Evolutionary conservation across 2,329 filamentous ascomycete genomes (phyloP), one percentile per base, ranked within the genome.

Genomic region (Epichloe elymi): DNA sequence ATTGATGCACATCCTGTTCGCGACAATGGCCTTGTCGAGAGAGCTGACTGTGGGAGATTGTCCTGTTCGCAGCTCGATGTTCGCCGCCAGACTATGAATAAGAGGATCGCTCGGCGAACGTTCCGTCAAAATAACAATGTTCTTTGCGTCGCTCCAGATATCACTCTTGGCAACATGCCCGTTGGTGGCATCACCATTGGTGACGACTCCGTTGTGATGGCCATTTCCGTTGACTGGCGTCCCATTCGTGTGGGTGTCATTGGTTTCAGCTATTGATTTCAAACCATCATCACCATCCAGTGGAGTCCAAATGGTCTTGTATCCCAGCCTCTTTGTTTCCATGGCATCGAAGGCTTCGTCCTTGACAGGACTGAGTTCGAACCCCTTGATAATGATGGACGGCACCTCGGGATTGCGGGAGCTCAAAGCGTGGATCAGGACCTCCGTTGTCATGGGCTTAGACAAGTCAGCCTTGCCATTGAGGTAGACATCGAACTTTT

Each of bases 291-390:
- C 33, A 3, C 3, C 15, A 17, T 5, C 26, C 26, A 49, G n/a
- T 4, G 47, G 39, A 15, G 2, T 17, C 47, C 47, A 49, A 1
- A 37, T 11, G 1, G 39, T 42, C 39, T 36, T 49, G 39, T 49
- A 49, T 1, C 38, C 40, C 5, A 49, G 39, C 30, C 23, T 49
- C 17, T 43, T 49, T 3, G 30, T 17, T 20, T 43, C 47, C 4
- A 12, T 10, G 5, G 19, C 17, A 14, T 42, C 47, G 1, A 37
- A 1, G 3, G 30, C 46, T 2, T 65, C 65, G 26, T 69, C 68
- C 38, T 69, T 59, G 4, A 74, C 64, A 1, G 72, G 72, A 1
- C 66, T 68, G 60, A 74, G 65, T 7, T 58, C 61, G 23, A 72
- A 60, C 0, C 65, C 69, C 8, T 63, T 63, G 6, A 71, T 55